Conservation (phyloP, 768 basidiomycete species). For the Leccinum disarticulatum region DNA sequence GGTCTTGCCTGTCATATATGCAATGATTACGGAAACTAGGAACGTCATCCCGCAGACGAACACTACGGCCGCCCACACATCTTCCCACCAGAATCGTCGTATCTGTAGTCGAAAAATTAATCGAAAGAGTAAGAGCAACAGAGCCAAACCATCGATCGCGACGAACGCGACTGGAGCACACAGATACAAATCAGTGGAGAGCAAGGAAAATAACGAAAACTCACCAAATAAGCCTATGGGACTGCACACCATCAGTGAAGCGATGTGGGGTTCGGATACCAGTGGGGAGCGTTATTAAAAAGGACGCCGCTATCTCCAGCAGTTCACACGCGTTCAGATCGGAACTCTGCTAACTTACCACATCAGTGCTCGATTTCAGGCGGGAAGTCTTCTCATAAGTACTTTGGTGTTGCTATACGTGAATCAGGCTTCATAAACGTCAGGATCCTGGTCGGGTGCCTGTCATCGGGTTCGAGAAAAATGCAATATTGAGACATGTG, state of each 20-base stretch:
- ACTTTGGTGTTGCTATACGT: neutral
- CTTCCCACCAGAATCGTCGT: conserved; percentile 27
- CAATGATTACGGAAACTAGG: neutral
- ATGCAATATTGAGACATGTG: neutral
- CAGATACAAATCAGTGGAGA: neutral
- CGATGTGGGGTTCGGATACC: neutral
- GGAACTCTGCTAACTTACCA: neutral
- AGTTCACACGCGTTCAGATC: neutral
- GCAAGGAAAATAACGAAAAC: neutral
- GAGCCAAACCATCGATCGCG: conserved; percentile 3
- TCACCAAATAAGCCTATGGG: neutral
- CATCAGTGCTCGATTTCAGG: neutral
- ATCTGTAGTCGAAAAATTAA: conserved; percentile 14
- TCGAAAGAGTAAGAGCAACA: conserved; percentile 15
- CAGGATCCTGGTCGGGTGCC: neutral
- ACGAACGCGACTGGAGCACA: conserved; percentile 4
- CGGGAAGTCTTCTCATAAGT: neutral
- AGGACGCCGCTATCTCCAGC: neutral
- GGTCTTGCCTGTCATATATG: neutral
- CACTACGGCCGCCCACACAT: conserved; percentile 17
- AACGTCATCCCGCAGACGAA: neutral
- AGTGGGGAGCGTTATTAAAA: neutral
- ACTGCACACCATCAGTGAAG: neutral
- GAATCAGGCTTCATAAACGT: neutral
- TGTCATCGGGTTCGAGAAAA: neutral